Evolutionary conservation across 2,329 filamentous ascomycete species (phyloP).

Genomic region (Penicillium sp.): DNA sequence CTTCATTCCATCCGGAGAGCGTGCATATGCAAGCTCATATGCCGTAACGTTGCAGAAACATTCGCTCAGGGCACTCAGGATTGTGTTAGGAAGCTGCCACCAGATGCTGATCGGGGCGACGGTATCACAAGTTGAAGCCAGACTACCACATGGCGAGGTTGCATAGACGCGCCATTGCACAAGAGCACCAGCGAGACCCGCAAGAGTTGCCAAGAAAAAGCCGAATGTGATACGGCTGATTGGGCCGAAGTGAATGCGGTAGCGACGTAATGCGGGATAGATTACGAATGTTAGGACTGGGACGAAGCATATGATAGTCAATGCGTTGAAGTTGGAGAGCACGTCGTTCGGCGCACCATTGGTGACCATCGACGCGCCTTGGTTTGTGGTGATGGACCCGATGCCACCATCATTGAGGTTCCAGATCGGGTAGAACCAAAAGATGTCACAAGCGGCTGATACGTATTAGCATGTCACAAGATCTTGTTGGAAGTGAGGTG

Average conservation of each 20-base stretch:
- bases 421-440: slow-evolving; percentile 43
- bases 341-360: slow-evolving; percentile 55
- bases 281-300: slow-evolving; percentile 53
- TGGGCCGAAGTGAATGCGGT: slow-evolving; percentile 50
- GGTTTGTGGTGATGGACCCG: slow-evolving; percentile 51
- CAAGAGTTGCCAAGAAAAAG: slow-evolving; percentile 51
- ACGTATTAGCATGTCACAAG: no score
- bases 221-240: slow-evolving; percentile 55
- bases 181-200: slow-evolving; percentile 40
- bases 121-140: slow-evolving; percentile 41
- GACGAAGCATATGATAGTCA: slow-evolving; percentile 50
- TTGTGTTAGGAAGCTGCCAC: slow-evolving; percentile 44
- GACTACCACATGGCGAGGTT: slow-evolving; percentile 46
- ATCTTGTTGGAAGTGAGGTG: not conserved
- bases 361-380: slow-evolving; percentile 52
- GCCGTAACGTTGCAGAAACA: slow-evolving; percentile 48
- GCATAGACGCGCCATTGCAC: slow-evolving; percentile 52
- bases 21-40: slow-evolving; percentile 49
- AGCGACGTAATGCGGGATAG: slow-evolving; percentile 48
- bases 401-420: slow-evolving; percentile 50
- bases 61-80: slow-evolving; percentile 42
- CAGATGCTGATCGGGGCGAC: slow-evolving; percentile 46
- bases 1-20: slow-evolving; percentile 46
- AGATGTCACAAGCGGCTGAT: slow-evolving; percentile 35
- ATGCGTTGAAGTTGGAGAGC: slow-evolving; percentile 53